Evolutionary conservation across 345 rosid genomes (phyloP).

Genomic region (Anacardium occidentale): DNA sequence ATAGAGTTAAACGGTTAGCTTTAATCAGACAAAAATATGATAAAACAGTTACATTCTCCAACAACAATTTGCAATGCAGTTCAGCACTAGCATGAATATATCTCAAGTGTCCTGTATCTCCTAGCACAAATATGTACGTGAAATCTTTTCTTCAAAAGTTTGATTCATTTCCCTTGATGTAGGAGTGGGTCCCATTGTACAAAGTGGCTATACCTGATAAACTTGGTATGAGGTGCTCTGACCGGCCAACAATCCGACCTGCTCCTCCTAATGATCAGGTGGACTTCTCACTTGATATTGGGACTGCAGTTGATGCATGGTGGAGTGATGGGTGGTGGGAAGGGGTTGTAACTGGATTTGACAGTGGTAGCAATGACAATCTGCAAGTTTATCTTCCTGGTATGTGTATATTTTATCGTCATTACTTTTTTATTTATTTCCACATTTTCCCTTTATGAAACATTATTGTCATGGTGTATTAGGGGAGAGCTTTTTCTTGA

Average conservation of each 20-base stretch:
- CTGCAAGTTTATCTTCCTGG: slow-evolving; percentile 76
- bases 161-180: slow-evolving; percentile 18
- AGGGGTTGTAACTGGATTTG: slow-evolving; percentile 61
- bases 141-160: slow-evolving; percentile 3
- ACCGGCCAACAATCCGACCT: slow-evolving; percentile 77
- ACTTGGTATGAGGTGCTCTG: slow-evolving; percentile 70
- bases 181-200: slow-evolving; percentile 89
- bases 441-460: slow-evolving; percentile 11
- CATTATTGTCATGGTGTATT: slow-evolving; percentile 25
- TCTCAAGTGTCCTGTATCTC: neutral
- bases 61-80: neutral
- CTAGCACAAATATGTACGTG: neutral
- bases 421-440: slow-evolving; percentile 15
- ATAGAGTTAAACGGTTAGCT: neutral
- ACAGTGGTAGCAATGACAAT: slow-evolving; percentile 34
- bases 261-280: slow-evolving; percentile 41
- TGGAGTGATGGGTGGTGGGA: slow-evolving; percentile 99
- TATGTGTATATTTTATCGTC: slow-evolving; percentile 32
- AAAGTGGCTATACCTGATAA: slow-evolving; percentile 76
- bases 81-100: neutral
- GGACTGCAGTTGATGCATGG: slow-evolving; percentile 92
- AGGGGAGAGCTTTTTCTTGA: slow-evolving; percentile 73
- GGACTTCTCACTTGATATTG: slow-evolving; percentile 40
- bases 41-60: neutral
- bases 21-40: neutral